Conservation (phyloP, 805 yeast species). For the Danielia oregonensis region DNA sequence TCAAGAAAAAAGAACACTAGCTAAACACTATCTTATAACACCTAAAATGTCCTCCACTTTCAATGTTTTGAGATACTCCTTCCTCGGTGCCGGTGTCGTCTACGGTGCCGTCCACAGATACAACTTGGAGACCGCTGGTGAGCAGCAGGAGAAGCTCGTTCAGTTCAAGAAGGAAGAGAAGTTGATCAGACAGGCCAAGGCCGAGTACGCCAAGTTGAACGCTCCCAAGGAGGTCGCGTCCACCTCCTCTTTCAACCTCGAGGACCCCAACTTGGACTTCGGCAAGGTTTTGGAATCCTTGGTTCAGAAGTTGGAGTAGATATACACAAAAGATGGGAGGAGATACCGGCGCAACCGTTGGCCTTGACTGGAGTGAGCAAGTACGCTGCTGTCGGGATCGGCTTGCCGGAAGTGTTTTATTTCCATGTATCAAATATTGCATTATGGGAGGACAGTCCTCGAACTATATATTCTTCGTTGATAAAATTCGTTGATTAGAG, state of each 20-base stretch:
- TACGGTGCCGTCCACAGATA: slow-evolving; percentile 88
- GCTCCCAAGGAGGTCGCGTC: slow-evolving; percentile 34
- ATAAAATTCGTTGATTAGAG: no score
- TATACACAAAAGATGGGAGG: neutral
- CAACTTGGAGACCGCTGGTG: slow-evolving; percentile 58
- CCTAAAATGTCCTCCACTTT: slow-evolving; percentile 31
- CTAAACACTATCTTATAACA: slow-evolving; percentile 1
- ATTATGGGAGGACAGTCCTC: slow-evolving; percentile 2
- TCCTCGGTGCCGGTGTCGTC: slow-evolving; percentile 81
- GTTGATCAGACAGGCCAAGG: slow-evolving; percentile 84
- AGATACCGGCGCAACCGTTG: neutral
- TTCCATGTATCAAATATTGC: slow-evolving; percentile 3
- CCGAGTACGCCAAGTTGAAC: slow-evolving; percentile 64
- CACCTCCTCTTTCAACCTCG: slow-evolving; percentile 54
- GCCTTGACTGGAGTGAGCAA: neutral
- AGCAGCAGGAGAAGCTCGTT: slow-evolving; percentile 51
- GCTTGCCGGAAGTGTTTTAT: neutral
- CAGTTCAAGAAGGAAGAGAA: slow-evolving; percentile 64
- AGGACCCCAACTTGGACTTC: slow-evolving; percentile 87
- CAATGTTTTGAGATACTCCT: slow-evolving; percentile 89
- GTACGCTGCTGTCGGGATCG: neutral
- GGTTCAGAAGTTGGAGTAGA: slow-evolving; percentile 49
- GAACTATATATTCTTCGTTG: slow-evolving; percentile 4
- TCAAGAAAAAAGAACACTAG: slow-evolving; percentile 5
- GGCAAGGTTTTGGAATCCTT: slow-evolving; percentile 66